Evolutionary conservation across 2,329 filamentous ascomycete genomes (phyloP), one percentile per base, ranked within the genome.

Genomic region (Epichloe festucae): DNA sequence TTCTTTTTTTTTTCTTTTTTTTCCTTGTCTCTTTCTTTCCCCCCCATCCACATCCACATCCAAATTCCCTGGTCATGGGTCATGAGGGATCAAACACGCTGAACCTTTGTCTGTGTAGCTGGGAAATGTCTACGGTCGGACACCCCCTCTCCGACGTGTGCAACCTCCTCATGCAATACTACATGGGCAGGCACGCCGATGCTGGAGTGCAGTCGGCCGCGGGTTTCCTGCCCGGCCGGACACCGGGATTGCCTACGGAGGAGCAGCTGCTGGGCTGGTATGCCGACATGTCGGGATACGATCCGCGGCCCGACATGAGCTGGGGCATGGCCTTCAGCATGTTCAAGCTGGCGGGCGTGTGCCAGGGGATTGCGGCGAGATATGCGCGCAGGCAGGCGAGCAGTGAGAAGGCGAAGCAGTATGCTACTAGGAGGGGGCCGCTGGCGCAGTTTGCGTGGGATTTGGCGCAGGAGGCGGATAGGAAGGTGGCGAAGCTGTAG

Each of bases 111-210:
- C 23, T 27, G 23, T 27, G 6, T 27, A 81, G 78, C 70, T 97
- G 91, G 91, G 93, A 97, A 72, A 95, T 98, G 89, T 89, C 89
- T 38, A 97, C 93, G 0, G 84, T 96, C 51, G 93, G 93, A n/a
- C 91, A 98, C 66, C 93, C 23, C 1, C 78, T 97, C 21, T 91
- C 87, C 5, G 93, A 98, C 65, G 73, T 97, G 41, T 83, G 84
- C 66, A 97, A 97, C 68, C 74, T 97, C 17, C 56, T 72, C 49
- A 70, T 62, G 51, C 68, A 66, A 49, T 73, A 70, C 59, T 70
- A 66, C 62, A 64, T 63, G 49, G 64, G 67, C 36, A 58, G 62
- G 48, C 48, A 59, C 36, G 48, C 56, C 11, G 59, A 55, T 23
- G 55, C 59, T 8, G 52, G 56, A 6, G 56, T 58, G 17, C 53